phyloP scores from a whole-genome alignment of 306 rosid species.

The Mimosa pudica region DNA sequence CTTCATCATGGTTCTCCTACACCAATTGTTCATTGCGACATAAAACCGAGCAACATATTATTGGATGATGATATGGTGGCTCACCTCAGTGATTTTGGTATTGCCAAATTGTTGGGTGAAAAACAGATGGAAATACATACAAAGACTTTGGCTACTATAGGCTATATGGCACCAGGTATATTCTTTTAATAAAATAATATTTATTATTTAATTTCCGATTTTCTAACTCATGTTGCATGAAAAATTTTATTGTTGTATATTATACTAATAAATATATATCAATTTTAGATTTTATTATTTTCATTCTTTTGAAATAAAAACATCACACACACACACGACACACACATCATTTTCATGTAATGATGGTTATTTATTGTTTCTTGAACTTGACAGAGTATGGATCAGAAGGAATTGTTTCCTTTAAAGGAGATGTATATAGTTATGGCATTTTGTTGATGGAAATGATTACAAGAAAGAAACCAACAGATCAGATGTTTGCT shows the following conservation, averaged over 20 bases:
- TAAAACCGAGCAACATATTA: neutral
- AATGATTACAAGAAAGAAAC: constrained; percentile 50
- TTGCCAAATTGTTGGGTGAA: neutral
- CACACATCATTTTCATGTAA: neutral
- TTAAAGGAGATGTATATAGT: constrained; percentile 47
- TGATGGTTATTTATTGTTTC: neutral
- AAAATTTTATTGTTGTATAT: neutral
- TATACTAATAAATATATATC: neutral
- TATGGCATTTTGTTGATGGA: constrained; percentile 50
- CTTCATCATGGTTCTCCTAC: neutral
- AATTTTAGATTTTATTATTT: too few relatives aligned
- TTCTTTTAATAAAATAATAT: neutral
- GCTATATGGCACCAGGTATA: constrained; percentile 8
- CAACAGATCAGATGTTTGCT: constrained; percentile 39
- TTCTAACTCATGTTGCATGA: neutral
- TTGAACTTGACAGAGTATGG: constrained; percentile 35
- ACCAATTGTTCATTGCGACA: neutral
- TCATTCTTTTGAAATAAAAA: neutral
- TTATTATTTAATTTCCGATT: neutral
- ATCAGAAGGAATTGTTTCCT: constrained; percentile 41
- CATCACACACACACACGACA: too few relatives aligned
- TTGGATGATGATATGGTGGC: constrained; percentile 12
- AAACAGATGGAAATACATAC: neutral
- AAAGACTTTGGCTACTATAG: neutral
- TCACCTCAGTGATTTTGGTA: neutral